phyloP scores from a whole-genome alignment of 495 filamentous ascomycete genomes.

The Sabuloglossum arenarium region DNA sequence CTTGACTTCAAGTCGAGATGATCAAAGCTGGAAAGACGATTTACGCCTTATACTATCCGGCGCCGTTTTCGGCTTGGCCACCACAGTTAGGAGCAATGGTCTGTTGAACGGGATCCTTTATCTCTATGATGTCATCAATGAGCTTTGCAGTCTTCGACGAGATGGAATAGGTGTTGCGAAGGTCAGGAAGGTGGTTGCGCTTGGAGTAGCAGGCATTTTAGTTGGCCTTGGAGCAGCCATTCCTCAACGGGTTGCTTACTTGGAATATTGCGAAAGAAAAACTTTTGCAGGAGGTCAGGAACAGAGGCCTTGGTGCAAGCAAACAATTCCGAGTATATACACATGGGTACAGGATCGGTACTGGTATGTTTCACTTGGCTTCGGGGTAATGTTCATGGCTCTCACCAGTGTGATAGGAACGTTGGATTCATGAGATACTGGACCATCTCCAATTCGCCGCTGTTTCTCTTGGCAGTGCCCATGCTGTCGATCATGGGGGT shows the following conservation, averaged over 20 bases:
- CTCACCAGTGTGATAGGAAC: conserved; percentile 33
- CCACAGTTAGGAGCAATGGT: conserved; percentile 68
- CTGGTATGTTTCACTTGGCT: conserved; percentile 37
- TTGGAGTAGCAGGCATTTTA: conserved; percentile 41
- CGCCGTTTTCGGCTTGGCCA: conserved; percentile 48
- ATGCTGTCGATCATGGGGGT: conserved; percentile 46
- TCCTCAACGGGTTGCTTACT: conserved; percentile 62
- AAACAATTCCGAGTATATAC: conserved; percentile 63
- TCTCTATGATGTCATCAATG: conserved; percentile 29
- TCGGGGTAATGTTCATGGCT: neutral
- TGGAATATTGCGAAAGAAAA: conserved; percentile 52
- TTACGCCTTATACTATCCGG: conserved; percentile 35
- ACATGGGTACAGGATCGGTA: conserved; percentile 73
- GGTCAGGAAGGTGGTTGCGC: conserved; percentile 26
- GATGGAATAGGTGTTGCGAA: conserved; percentile 11
- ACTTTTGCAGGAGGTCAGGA: conserved; percentile 9
- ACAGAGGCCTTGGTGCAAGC: conserved; percentile 51
- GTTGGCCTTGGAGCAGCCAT: conserved; percentile 41
- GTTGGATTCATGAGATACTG: conserved; percentile 80
- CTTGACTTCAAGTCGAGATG: conserved; percentile 13
- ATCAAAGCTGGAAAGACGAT: conserved; percentile 18
- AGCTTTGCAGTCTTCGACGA: neutral
- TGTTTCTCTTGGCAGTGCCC: conserved; percentile 68
- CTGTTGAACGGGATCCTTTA: conserved; percentile 62
- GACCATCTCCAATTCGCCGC: conserved; percentile 65